Percentiles rank a stretch among this genome's conserved stretches.
phyloP scores from a whole-genome alignment of 768 basidiomycete genomes.

The Tricholoma flavovirens region DNA sequence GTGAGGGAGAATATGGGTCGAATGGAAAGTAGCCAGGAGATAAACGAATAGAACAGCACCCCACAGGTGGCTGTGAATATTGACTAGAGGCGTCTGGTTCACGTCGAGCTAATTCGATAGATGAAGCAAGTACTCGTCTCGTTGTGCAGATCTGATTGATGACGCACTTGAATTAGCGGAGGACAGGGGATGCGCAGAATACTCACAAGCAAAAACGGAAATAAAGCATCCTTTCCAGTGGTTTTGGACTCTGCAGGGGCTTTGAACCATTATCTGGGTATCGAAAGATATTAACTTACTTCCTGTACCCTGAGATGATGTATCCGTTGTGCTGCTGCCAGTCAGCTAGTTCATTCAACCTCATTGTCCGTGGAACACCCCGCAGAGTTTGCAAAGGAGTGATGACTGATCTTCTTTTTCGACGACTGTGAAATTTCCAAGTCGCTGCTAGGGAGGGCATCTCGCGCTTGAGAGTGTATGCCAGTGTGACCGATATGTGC shows the following conservation, averaged over 20 bases:
- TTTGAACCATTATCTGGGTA: conserved; percentile 8
- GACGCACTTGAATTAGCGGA: conserved; percentile 1
- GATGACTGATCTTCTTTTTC: not conserved
- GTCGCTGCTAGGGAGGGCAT: not conserved
- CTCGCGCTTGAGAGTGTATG: no score
- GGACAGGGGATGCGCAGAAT: conserved; percentile 13
- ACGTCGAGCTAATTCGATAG: conserved; percentile 8
- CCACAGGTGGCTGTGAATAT: conserved; percentile 80
- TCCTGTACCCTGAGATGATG: conserved; percentile 63
- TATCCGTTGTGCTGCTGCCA: conserved; percentile 76
- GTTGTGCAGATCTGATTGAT: conserved; percentile 61
- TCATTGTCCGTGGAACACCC: not conserved
- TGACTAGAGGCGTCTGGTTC: conserved; percentile 43
- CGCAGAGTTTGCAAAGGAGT: not conserved
- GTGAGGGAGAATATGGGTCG: conserved; percentile 44
- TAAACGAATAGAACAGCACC: conserved; percentile 58
- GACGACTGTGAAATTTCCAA: not conserved
- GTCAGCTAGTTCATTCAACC: conserved; percentile 55
- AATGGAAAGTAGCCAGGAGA: conserved; percentile 49
- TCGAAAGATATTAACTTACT: conserved; percentile 34
- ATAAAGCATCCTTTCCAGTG: conserved; percentile 56
- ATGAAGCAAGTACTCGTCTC: conserved; percentile 50
- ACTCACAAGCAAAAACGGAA: conserved; percentile 66
- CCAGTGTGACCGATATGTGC: no score
- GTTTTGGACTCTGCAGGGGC: conserved; percentile 44